Percentiles rank a stretch among this genome's conserved stretches.
These are phyloP conservation scores for Bonia amplexicaulis DNA, from an alignment of 176 grass and related monocot genomes.

Conservation along the genomic window DNA sequence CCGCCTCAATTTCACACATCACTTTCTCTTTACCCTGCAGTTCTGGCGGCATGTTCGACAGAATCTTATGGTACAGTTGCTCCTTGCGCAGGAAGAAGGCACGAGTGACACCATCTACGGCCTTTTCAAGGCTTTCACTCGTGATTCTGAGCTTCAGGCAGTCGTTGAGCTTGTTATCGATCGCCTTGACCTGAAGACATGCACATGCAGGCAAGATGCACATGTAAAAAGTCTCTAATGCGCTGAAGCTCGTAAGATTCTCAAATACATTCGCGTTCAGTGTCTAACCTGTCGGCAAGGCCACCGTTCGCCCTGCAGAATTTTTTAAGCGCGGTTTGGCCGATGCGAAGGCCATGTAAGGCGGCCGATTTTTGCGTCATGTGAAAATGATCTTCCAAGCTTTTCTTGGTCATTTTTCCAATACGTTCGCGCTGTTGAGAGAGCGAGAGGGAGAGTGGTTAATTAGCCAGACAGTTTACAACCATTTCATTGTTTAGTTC, in stretches of 20 bases:
- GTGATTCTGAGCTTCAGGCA: not conserved
- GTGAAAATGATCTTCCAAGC: not conserved
- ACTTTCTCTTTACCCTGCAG: not conserved
- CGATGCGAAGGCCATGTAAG: not conserved
- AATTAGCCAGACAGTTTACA: too few species aligned
- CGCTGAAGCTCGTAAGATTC: too few species aligned
- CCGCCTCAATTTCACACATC: not conserved
- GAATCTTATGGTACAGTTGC: not conserved
- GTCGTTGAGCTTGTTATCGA: not conserved
- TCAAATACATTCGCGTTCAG: not conserved
- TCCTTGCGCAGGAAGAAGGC: not conserved
- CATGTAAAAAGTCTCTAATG: not conserved
- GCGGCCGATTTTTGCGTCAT: not conserved
- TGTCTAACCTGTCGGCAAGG: not conserved
- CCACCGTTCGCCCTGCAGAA: not conserved
- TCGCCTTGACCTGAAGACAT: not conserved
- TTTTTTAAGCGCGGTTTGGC: not conserved
- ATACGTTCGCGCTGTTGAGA: not conserved
- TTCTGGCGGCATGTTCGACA: not conserved
- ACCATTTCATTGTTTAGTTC: too few species aligned
- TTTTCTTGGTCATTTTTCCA: not conserved
- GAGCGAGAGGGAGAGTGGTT: not conserved
- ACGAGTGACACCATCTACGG: not conserved
- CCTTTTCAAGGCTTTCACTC: not conserved
- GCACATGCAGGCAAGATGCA: not conserved